These are phyloP conservation scores for Wickerhamomyces bovis DNA, from an alignment of 805 yeast genomes.

Conservation along the genomic window DNA sequence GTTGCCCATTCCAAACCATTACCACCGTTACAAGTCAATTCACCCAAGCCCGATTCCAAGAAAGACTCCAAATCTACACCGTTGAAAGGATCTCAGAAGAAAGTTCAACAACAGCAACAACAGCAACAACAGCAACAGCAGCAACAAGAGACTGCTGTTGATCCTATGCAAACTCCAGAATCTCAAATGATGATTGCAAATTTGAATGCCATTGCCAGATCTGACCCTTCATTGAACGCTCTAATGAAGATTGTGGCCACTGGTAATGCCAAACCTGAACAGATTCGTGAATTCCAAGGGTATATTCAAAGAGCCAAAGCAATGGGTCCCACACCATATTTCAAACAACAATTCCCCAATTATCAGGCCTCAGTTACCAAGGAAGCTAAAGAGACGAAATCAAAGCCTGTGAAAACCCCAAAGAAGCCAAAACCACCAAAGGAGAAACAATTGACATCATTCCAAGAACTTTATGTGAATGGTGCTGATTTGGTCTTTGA, in stretches of 20 bases:
- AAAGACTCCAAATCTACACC: not conserved
- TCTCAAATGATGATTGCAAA: slow-evolving; percentile 81
- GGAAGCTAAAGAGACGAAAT: slow-evolving; percentile 1
- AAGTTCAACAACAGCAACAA: not conserved
- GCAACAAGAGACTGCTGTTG: too few relatives aligned
- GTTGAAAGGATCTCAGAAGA: not conserved
- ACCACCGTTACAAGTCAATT: slow-evolving; percentile 12
- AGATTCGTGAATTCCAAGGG: slow-evolving; percentile 72
- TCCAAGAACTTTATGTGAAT: slow-evolving; percentile 63
- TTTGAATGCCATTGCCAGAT: slow-evolving; percentile 74
- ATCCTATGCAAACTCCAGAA: slow-evolving; percentile 48
- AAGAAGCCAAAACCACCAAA: slow-evolving; percentile 19
- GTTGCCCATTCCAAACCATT: slow-evolving; percentile 6
- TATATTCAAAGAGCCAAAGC: slow-evolving; percentile 73
- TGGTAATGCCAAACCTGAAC: slow-evolving; percentile 67
- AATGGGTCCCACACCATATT: slow-evolving; percentile 52
- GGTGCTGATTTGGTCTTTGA: slow-evolving; percentile 75
- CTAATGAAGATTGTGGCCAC: slow-evolving; percentile 85
- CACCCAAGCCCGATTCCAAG: not conserved
- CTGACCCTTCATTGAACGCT: slow-evolving; percentile 57
- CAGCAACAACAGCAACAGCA: too few relatives aligned
- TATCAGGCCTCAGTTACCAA: slow-evolving; percentile 17
- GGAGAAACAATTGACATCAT: slow-evolving; percentile 64
- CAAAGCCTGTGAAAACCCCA: slow-evolving; percentile 4
- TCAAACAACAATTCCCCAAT: slow-evolving; percentile 26